A percentile compares a stretch with the other conserved stretches of the same genome.
Conservation (phyloP, 148 eudicot genomes). For the Rhododendron mucronatum region DNA sequence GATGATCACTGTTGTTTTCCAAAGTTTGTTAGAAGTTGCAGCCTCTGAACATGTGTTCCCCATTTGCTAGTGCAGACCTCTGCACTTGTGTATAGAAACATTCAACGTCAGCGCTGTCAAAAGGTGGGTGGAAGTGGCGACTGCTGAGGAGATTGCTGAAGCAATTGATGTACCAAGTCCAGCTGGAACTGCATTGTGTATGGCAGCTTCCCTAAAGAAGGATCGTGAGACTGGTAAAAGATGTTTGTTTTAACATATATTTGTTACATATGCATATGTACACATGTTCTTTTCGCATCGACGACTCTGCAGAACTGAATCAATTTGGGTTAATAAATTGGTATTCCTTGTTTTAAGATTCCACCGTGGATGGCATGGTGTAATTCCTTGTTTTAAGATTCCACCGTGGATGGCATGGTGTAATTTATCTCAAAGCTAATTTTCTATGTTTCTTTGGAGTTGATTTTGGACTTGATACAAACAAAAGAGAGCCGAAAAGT, state of each 20-base stretch:
- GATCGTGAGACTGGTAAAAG: constrained; percentile 69
- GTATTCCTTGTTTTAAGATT: not conserved
- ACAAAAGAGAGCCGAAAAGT: not conserved
- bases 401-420: not conserved
- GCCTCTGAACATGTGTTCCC: constrained; percentile 20
- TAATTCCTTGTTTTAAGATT: too few relatives aligned
- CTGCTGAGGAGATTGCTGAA: constrained; percentile 54
- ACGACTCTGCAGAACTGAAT: not conserved
- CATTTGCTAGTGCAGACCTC: constrained; percentile 51
- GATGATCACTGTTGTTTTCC: constrained; percentile 65
- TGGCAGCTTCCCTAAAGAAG: constrained; percentile 88
- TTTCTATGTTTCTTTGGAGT: not conserved
- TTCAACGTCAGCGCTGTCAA: constrained; percentile 73
- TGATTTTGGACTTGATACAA: not conserved
- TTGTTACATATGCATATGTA: not conserved
- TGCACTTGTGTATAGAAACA: constrained; percentile 72
- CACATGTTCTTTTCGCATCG: not conserved
- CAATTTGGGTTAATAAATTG: not conserved
- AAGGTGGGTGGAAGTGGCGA: constrained; percentile 82
- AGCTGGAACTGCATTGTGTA: constrained; percentile 78
- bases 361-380: not conserved
- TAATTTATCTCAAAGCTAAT: not conserved
- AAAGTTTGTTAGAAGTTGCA: constrained; percentile 75
- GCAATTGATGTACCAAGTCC: constrained; percentile 73
- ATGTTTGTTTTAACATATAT: not conserved